phyloP scores from a whole-genome alignment of 2,329 filamentous ascomycete species.

The Escovopsis sp. region DNA sequence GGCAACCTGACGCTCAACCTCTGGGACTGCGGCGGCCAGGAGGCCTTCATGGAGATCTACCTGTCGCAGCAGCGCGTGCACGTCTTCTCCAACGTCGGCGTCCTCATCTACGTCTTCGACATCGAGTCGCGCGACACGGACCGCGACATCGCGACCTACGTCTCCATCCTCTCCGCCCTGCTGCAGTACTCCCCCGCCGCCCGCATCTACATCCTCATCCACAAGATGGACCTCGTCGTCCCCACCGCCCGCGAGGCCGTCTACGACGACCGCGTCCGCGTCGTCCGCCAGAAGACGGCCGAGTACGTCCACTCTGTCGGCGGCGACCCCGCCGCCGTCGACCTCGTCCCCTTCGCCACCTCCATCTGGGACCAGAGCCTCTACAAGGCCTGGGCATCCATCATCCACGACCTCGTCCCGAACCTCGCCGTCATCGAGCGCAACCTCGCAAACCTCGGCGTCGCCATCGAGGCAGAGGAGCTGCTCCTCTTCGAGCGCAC shows the following conservation, averaged over 20 bases:
- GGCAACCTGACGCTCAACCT: slow-evolving; percentile 94
- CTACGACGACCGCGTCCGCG: slow-evolving; percentile 67
- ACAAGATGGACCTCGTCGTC: slow-evolving; percentile 97
- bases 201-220: slow-evolving; percentile 85
- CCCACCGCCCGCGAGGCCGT: slow-evolving; percentile 62
- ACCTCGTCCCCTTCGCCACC: slow-evolving; percentile 79
- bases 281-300: slow-evolving; percentile 60
- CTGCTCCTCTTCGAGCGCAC: slow-evolving; percentile 89
- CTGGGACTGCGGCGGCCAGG: slow-evolving; percentile 97
- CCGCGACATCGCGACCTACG: slow-evolving; percentile 83
- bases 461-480: slow-evolving; percentile 83
- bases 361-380: slow-evolving; percentile 98
- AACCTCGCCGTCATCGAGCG: slow-evolving; percentile 80
- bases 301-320: slow-evolving; percentile 31
- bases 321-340: slow-evolving; percentile 28
- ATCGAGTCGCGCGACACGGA: slow-evolving; percentile 93
- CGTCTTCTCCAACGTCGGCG: slow-evolving; percentile 91
- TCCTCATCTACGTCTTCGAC: slow-evolving; percentile 98
- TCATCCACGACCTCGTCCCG: slow-evolving; percentile 95
- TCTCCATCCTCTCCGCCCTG: slow-evolving; percentile 76
- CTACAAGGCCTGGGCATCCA: slow-evolving; percentile 96
- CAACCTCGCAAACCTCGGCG: slow-evolving; percentile 67
- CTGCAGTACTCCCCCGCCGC: slow-evolving; percentile 69
- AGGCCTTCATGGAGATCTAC: slow-evolving; percentile 98
- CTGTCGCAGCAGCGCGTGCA: slow-evolving; percentile 88